phyloP scores from a whole-genome alignment of 2,329 filamentous ascomycete species.

The Pyrenophora tritici-repentis region DNA sequence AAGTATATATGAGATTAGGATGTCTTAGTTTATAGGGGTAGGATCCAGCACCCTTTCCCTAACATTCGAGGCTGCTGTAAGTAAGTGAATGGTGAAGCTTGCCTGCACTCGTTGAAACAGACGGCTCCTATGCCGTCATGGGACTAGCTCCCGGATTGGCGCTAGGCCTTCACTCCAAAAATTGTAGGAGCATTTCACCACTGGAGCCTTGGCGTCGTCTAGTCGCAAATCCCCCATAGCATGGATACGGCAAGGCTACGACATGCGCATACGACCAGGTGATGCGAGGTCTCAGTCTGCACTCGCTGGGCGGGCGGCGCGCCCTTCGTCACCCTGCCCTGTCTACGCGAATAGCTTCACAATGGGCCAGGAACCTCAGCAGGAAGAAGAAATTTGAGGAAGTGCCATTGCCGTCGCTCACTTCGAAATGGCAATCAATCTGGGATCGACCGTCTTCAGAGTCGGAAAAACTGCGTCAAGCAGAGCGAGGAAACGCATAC shows the following conservation, averaged over 20 bases:
- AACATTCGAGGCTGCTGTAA: conserved; percentile 13
- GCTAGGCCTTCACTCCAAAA: conserved; percentile 18
- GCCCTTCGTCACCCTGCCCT: conserved; percentile 18
- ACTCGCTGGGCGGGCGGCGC: conserved; percentile 30
- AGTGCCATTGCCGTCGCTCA: conserved; percentile 21
- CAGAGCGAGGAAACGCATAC: conserved; percentile 58
- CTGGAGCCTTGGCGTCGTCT: conserved; percentile 10
- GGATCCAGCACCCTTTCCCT: conserved; percentile 17
- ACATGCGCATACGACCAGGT: conserved; percentile 26
- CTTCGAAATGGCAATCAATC: conserved; percentile 59
- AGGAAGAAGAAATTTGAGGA: conserved; percentile 11
- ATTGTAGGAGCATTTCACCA: conserved; percentile 13
- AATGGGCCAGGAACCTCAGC: conserved; percentile 10
- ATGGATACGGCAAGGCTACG: conserved; percentile 6
- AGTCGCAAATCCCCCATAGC: conserved; percentile 1
- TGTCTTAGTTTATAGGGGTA: conserved; percentile 14
- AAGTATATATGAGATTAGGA: conserved; percentile 2
- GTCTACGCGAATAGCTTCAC: conserved; percentile 12
- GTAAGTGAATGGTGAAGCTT: conserved; percentile 24
- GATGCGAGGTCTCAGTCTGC: conserved; percentile 38
- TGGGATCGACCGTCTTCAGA: conserved; percentile 46
- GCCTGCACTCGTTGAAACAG: conserved; percentile 23
- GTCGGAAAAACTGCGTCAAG: conserved; percentile 16
- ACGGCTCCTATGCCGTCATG: conserved; percentile 22
- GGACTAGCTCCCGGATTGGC: conserved; percentile 26